Evolutionary conservation across 2,329 filamentous ascomycete genomes (phyloP), one percentile per base, ranked within the genome.

Genomic region (Fonsecaea monophora): DNA sequence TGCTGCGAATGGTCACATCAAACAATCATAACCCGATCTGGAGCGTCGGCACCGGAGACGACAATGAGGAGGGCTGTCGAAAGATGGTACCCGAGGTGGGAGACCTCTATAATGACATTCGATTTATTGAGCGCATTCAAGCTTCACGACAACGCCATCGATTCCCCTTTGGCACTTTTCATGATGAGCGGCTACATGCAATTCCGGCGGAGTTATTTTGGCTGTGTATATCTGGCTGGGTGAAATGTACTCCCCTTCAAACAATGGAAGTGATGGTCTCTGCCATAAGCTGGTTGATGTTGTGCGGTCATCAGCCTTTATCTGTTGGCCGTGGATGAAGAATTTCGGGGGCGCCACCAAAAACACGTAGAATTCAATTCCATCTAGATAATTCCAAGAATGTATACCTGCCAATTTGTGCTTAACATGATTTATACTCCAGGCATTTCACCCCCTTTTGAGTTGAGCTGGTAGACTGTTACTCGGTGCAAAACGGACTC

Each of bases 1-100:
- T n/a, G 62, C 67, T 21, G 54, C 63, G 48, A 72, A 73, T 60
- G 71, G 72, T 21, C 72, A 73, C 59, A 53, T 63, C 32, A 73
- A 73, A 65, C 68, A 69, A 54, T 70, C 70, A 18, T 72, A 58
- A 69, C 35, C 9, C 18, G 5, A 13, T 3, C 32, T n/a, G 7
- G n/a, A 8, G 18, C 34, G 4, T 6, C 10, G 25, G 53, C 21
- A 18, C 48, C 10, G 45, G 9, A 25, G 15, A 13, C 21, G 45
- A 30, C 45, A 30, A 50, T 25, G 45, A 45, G 45, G 21, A 32
- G 21, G 21, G 21, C 21, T 4, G 45, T 4, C 21, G 21, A 50
- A 12, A 12, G 21, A 21, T 25, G 18, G 45, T 12, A 5, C 53
- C 30, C 21, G 21, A 50, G 45, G 21, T 4, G 6, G 21, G 12